phyloP scores from a whole-genome alignment of 2,329 filamentous ascomycete genomes.

The Botryotinia narcissicola region DNA sequence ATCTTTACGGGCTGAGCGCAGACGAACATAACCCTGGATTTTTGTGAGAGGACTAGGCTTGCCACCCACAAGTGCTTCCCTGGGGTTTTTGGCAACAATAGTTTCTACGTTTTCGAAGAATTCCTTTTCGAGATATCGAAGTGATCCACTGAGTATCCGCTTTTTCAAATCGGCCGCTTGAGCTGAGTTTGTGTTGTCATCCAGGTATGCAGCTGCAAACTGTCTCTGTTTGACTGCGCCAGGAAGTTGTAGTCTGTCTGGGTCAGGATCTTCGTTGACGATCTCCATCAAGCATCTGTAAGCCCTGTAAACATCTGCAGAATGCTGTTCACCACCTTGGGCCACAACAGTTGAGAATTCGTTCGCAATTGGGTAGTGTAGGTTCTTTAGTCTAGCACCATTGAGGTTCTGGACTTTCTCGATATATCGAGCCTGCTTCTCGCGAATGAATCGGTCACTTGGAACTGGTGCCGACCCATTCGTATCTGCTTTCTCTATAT shows the following conservation, averaged over 20 bases:
- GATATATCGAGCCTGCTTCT: slow-evolving; percentile 80
- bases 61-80: slow-evolving; percentile 86
- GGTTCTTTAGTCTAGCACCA: slow-evolving; percentile 62
- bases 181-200: slow-evolving; percentile 65
- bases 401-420: slow-evolving; percentile 80
- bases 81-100: slow-evolving; percentile 76
- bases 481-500: slow-evolving; percentile 58
- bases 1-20: slow-evolving; percentile 77
- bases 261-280: slow-evolving; percentile 66
- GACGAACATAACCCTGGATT: slow-evolving; percentile 85
- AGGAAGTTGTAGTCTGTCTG: slow-evolving; percentile 57
- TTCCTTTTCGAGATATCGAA: slow-evolving; percentile 73
- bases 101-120: slow-evolving; percentile 77
- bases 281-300: slow-evolving; percentile 80
- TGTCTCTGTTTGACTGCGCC: slow-evolving; percentile 70
- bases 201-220: slow-evolving; percentile 73
- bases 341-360: slow-evolving; percentile 74
- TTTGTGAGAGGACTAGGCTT: slow-evolving; percentile 86
- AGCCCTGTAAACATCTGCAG: slow-evolving; percentile 73
- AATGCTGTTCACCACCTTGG: slow-evolving; percentile 66
- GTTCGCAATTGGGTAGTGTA: slow-evolving; percentile 69
- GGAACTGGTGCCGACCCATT: slow-evolving; percentile 47
- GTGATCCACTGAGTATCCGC: slow-evolving; percentile 76
- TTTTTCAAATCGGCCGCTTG: slow-evolving; percentile 68
- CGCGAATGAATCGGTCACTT: slow-evolving; percentile 73